Evolutionary conservation across 805 yeast genomes (phyloP), one percentile per base, ranked within the genome.

Genomic region (Yamadazyma akitaensis): DNA sequence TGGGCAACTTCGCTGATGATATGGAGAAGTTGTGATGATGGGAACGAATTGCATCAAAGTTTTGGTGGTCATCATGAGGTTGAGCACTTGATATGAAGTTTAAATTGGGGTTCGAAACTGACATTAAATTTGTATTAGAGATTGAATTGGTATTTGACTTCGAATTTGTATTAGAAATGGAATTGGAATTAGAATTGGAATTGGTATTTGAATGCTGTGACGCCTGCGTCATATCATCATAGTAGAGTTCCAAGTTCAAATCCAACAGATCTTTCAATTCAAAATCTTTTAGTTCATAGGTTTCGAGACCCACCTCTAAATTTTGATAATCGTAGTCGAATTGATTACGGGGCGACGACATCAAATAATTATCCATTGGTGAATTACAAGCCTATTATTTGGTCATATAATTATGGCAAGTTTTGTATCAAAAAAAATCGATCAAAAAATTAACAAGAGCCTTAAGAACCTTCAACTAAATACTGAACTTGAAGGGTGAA

Each of bases 261-360:
- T 37, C 39, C 39, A 37, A 19, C 32, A 12, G 32, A 24, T 37
- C 37, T 18, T 18, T 37, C 13, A 37, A 37, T 24, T 37, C 39
- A 21, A 18, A 37, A 21, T 37, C 39, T 10, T 37, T 28, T 13
- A 28, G n/a, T 9, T 28, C 32, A 28, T 28, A 28, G 32, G 32
- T 28, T 5, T 28, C 32, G 12, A 28, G 32, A 28, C 32, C 32
- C 32, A 28, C 10, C 5, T 28, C 32, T 28, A 28, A 28, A 28
- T 28, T 28, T 11, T 28, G 32, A 13, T 28, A 28, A 28, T 51
- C 55, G 36, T 44, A 44, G 17, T 52, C 51, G 28, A 49, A 44
- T 16, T 47, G 44, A 11, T 37, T 42, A 44, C 51, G 50, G 13
- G 55, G 55, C 31, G 54, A 51, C 43, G 53, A 48, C 53, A 51